Base-by-base conservation (phyloP, 2,329 filamentous ascomycete species). In the Alternaria infectoria region DNA sequence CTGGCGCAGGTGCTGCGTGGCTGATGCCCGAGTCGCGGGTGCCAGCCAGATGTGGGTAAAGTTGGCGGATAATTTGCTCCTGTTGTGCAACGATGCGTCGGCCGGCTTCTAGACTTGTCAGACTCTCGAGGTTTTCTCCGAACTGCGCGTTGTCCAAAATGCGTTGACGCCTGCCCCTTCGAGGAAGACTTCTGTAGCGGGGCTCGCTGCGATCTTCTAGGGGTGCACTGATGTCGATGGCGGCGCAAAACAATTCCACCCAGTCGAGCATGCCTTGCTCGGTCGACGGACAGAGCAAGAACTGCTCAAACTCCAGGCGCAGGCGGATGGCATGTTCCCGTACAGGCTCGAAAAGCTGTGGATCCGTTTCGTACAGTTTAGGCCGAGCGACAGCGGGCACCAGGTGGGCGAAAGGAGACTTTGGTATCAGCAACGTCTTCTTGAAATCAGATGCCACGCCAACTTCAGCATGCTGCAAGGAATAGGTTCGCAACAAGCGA, bases 361-460 rank as follows among this genome's bases (percentile, higher is more conserved):
- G 81, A 65, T 85, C 83, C 32, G 81, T 82, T 63, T 82, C 79
- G 71, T 77, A 84, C 23, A 80, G 66, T 74, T 76, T 81, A 68
- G 71, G 73, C 59, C 67, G 81, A 51, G 81, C 79, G 4, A 77
- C 65, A 3, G 70, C 66, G 21, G 83, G 83, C 3, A 85, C 77
- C 23, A 85, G 72, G 64, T 83, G 79, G 9, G 82, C 83, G 44
- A 85, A 77, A 6, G 81, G 76, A 11, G 80, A 82, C 59, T 81
- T 81, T 9, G 83, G 83, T 1, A 80, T 68, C 28, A 84, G 67
- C 3, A 80, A 62, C 0, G 74, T 76, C 86, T 92, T 91, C 71
- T 86, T 84, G 75, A 91, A 90, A 77, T 93, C 91, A 15, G 88
- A 86, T 10, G 91, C 91, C 65, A 93, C 86, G 11, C 91, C 91